phyloP scores from a whole-genome alignment of 2,329 filamentous ascomycete species.

The Furcasterigmium sp. region DNA sequence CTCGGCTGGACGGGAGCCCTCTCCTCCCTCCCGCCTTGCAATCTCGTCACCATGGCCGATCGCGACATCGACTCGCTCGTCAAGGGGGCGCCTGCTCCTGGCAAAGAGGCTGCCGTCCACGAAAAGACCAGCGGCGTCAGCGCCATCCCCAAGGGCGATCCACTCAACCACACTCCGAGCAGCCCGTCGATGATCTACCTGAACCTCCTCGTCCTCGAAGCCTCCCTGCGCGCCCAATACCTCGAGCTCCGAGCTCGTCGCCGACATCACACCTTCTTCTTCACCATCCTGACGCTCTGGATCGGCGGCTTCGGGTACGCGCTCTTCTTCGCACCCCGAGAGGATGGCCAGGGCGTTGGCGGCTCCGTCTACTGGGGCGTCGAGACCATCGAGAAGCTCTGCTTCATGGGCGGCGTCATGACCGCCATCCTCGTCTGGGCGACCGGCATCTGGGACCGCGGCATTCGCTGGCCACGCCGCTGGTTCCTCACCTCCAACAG shows the following conservation, averaged over 20 bases:
- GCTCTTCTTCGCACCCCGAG: constrained; percentile 89
- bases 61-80: constrained; percentile 75
- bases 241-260: constrained; percentile 82
- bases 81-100: constrained; percentile 75
- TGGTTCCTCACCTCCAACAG: constrained; percentile 89
- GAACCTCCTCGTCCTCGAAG: constrained; percentile 94
- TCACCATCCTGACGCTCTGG: constrained; percentile 76
- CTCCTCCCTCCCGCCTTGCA: background rate
- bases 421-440: constrained; percentile 86
- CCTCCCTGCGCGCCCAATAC: constrained; percentile 87
- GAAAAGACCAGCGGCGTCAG: constrained; percentile 33
- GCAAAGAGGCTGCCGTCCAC: constrained; percentile 34
- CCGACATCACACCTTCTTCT: constrained; percentile 89
- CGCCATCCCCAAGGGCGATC: constrained; percentile 52
- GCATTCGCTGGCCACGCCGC: constrained; percentile 86
- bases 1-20: too few species aligned
- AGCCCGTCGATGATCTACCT: constrained; percentile 95
- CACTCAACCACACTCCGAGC: constrained; percentile 76
- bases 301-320: constrained; percentile 81
- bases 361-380: constrained; percentile 96
- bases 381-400: constrained; percentile 84
- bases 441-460: constrained; percentile 93
- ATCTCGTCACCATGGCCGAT: constrained; percentile 46
- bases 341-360: constrained; percentile 86
- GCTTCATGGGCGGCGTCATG: constrained; percentile 84